A percentile compares a stretch with the other conserved stretches of the same genome.
These are phyloP conservation scores for Hermanozyma aechmeae DNA, from an alignment of 805 yeast species.

Conservation along the genomic window DNA sequence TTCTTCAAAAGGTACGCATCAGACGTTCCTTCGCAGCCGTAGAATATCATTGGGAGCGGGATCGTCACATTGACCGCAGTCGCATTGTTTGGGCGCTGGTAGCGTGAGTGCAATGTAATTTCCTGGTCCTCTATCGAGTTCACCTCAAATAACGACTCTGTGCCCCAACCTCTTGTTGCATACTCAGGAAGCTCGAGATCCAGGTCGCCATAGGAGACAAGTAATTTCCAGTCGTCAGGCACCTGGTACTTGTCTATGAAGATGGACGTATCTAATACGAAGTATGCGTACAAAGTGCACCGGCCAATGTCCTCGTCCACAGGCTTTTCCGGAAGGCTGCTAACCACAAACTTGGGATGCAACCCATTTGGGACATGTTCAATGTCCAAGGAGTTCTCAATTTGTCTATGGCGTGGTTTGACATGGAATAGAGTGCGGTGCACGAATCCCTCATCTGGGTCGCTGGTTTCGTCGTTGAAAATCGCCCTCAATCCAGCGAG, in stretches of 20 bases:
- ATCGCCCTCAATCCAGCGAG: conserved; percentile 27
- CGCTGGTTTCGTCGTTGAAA: conserved; percentile 9
- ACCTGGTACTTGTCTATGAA: conserved; percentile 32
- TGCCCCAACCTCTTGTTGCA: conserved; percentile 29
- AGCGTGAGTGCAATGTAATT: conserved; percentile 30
- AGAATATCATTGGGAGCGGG: conserved; percentile 21
- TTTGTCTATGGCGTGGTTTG: conserved; percentile 27
- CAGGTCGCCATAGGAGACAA: conserved; percentile 20
- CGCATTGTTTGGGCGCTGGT: conserved; percentile 21
- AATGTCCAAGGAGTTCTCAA: conserved; percentile 1
- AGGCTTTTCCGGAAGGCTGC: conserved; percentile 8
- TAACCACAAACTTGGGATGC: conserved; percentile 24
- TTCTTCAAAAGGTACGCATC: conserved; percentile 18
- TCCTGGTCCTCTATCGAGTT: conserved; percentile 8
- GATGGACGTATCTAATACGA: conserved; percentile 20
- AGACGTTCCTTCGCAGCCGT: conserved; percentile 24
- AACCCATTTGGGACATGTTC: conserved; percentile 17
- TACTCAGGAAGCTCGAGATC: conserved; percentile 35
- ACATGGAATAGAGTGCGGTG: conserved; percentile 32
- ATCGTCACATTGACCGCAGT: conserved; percentile 7
- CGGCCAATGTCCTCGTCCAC: conserved; percentile 13
- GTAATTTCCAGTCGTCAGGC: conserved; percentile 13
- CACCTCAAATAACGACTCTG: conserved; percentile 22
- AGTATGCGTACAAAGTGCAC: conserved; percentile 26
- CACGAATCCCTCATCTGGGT: conserved; percentile 9